Base-by-base conservation (phyloP, 352 stramenopile species). In the Globisporangium cederbergense region DNA sequence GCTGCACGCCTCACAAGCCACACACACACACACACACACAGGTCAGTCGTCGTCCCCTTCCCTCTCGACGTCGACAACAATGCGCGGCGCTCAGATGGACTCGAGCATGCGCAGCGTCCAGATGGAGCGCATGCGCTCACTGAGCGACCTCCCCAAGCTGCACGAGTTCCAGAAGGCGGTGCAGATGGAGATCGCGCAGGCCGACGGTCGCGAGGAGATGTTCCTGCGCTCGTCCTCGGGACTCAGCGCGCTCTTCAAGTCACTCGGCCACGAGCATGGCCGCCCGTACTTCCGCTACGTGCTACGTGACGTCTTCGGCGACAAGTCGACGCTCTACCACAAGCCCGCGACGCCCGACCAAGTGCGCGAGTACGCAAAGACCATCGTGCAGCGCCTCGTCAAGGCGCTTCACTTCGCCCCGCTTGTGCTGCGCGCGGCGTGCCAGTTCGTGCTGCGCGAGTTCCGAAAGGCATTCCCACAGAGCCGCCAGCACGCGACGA, bases 221-320 rank as follows among this genome's bases (percentile, higher is more conserved):
- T 95, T 95, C 57, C 67, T 95, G 65, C 83, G 86, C 49, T 82
- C 83, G 22, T 89, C 75, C 11, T 92, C 86, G 8, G 81, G 84
- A 55, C 79, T 95, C 32, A 89, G 80, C 60, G 64, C 67, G 56
- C 68, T 91, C 18, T 79, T 95, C 69, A 89, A 88, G 51, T 81
- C 87, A 60, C 68, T 95, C 18, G 83, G 79, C 36, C 78, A 86
- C 57, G 70, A 80, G 28, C 79, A 89, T 45, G 86, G 83, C 54
- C 83, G 83, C 43, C 73, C 81, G 2, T 95, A 95, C 73, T 93
- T 95, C 58, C 81, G 81, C 40, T 93, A 90, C 67, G 81, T 90
- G 57, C 72, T 95, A 53, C 77, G 82, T 42, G 77, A 91, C 40
- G 81, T 92, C 14, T 88, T 95, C 60, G 79, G 80, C 62, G 83